These are phyloP conservation scores for Aspergillus nidulans DNA, from an alignment of 495 filamentous ascomycete genomes.

Conservation along the genomic window DNA sequence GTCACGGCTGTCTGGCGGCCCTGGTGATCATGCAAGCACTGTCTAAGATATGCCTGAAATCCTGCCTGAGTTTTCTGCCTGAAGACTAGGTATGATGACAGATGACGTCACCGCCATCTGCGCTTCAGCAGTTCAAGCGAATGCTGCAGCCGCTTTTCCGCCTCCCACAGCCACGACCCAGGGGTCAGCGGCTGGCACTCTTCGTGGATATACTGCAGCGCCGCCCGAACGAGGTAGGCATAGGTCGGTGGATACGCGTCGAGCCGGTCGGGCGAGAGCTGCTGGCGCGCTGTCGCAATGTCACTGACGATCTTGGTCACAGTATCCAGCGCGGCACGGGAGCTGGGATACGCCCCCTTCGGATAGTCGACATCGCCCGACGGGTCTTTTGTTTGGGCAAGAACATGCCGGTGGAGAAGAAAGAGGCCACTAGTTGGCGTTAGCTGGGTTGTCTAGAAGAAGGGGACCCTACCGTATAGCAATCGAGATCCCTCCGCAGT, in stretches of 20 bases:
- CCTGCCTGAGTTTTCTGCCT: background rate
- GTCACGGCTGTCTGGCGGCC: no score
- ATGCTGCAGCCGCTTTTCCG: background rate
- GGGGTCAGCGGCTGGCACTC: background rate
- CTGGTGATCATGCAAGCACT: no score
- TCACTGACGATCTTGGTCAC: constrained; percentile 20
- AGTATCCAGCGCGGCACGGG: constrained; percentile 17
- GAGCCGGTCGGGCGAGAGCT: constrained; percentile 10
- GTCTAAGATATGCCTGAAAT: background rate
- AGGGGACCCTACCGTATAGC: constrained; percentile 23
- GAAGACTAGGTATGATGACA: background rate
- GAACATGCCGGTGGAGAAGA: background rate
- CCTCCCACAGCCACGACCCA: background rate
- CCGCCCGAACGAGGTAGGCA: constrained; percentile 19
- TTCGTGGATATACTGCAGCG: constrained; percentile 14
- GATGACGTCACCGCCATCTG: background rate
- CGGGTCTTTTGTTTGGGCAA: background rate
- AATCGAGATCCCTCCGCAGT: constrained; percentile 26
- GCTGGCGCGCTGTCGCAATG: constrained; percentile 18
- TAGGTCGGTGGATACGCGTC: constrained; percentile 20
- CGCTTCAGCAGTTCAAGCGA: background rate
- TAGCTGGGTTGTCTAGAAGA: constrained; percentile 3
- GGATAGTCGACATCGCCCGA: background rate
- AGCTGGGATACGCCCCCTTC: background rate
- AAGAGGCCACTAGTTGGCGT: background rate